These are phyloP conservation scores for Atkinsonella texensis DNA, from an alignment of 2,329 filamentous ascomycete species.

Conservation along the genomic window DNA sequence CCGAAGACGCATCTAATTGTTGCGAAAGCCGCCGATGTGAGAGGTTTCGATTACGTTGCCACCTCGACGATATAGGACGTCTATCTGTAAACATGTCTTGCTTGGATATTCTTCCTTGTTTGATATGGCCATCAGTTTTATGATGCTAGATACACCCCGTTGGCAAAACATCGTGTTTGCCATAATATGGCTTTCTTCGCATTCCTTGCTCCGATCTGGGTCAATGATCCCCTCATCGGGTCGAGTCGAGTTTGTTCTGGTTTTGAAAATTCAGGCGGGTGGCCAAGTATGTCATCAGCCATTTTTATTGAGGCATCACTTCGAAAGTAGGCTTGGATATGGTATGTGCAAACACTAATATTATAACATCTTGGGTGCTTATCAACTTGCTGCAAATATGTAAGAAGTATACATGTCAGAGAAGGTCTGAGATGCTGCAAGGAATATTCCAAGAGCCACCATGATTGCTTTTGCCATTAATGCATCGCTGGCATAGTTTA, in stretches of 20 bases:
- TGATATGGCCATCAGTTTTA: slow-evolving; percentile 5
- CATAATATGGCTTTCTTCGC: slow-evolving; percentile 8
- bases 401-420: slow-evolving; percentile 8
- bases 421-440: slow-evolving; percentile 9
- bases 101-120: not conserved
- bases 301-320: slow-evolving; percentile 9
- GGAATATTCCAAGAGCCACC: slow-evolving; percentile 8
- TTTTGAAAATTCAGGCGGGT: slow-evolving; percentile 8
- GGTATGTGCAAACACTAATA: not conserved
- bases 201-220: slow-evolving; percentile 9
- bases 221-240: slow-evolving; percentile 7
- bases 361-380: not conserved
- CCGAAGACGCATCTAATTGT: too few relatives aligned
- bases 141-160: slow-evolving; percentile 4
- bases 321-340: slow-evolving; percentile 8
- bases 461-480: slow-evolving; percentile 2
- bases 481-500: not conserved
- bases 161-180: slow-evolving; percentile 9
- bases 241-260: slow-evolving; percentile 8
- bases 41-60: too few relatives aligned
- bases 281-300: slow-evolving; percentile 7
- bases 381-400: not conserved
- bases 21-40: too few relatives aligned
- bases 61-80: not conserved
- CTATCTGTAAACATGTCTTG: slow-evolving; percentile 3